phyloP scores from a whole-genome alignment of 2,329 filamentous ascomycete genomes.

The Pestalotiopsis sp. region DNA sequence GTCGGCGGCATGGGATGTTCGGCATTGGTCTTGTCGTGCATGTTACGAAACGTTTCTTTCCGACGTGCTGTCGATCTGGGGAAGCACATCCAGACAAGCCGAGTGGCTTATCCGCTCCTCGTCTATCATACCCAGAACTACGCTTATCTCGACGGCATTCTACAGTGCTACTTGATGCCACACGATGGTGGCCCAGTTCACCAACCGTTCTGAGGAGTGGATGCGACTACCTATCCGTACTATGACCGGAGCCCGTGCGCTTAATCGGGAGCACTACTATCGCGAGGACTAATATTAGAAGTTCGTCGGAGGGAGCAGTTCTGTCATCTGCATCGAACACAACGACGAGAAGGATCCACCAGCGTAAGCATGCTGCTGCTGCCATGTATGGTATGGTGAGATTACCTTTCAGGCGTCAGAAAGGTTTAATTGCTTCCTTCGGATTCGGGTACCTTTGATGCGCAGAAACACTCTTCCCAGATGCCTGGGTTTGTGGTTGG shows the following conservation, averaged over 20 bases:
- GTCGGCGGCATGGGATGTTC: background rate
- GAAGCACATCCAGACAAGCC: constrained; percentile 6
- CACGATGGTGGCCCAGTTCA: background rate
- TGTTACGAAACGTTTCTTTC: constrained; percentile 5
- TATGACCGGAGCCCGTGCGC: background rate
- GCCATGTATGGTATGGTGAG: background rate
- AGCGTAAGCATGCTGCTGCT: background rate
- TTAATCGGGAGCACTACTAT: background rate
- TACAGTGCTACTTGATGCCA: background rate
- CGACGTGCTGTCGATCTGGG: constrained; percentile 12
- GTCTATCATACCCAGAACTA: constrained; percentile 1
- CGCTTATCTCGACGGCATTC: constrained; percentile 4
- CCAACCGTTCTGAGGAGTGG: background rate
- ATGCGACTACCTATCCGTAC: background rate
- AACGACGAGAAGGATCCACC: background rate
- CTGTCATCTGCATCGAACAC: background rate
- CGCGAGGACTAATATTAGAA: background rate
- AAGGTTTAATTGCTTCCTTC: constrained; percentile 3
- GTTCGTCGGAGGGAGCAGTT: background rate
- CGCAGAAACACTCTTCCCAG: background rate
- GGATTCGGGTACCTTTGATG: background rate
- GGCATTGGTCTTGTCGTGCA: constrained; percentile 8
- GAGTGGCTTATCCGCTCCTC: constrained; percentile 6
- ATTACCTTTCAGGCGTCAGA: background rate
- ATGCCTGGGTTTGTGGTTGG: background rate